Percentiles rank a stretch among this genome's conserved stretches.
These are phyloP conservation scores for Thelonectria rubi DNA, from an alignment of 2,329 filamentous ascomycete genomes.

Conservation along the genomic window DNA sequence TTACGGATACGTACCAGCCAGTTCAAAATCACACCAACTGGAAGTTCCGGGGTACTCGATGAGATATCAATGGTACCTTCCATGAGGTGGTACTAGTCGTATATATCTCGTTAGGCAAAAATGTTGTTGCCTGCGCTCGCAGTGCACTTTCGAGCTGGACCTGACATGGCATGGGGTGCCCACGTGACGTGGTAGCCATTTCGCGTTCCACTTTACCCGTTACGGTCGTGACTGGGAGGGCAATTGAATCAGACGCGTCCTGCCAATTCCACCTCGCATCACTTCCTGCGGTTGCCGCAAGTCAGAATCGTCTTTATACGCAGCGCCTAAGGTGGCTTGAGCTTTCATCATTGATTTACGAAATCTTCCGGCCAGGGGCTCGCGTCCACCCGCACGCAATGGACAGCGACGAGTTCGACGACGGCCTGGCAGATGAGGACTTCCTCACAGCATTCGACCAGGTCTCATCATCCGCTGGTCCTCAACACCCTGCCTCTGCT, in stretches of 20 bases:
- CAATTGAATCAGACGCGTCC: slow-evolving; percentile 25
- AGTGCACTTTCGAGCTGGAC: too few species aligned
- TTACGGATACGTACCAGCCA: too few species aligned
- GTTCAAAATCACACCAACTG: too few species aligned
- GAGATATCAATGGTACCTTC: too few species aligned
- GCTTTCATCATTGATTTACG: not conserved
- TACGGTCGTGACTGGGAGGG: slow-evolving; percentile 5
- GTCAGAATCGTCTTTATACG: not conserved
- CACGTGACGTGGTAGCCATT: slow-evolving; percentile 45
- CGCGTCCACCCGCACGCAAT: slow-evolving; percentile 44
- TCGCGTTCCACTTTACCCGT: slow-evolving; percentile 39
- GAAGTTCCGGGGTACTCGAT: too few species aligned
- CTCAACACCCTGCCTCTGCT: slow-evolving; percentile 15
- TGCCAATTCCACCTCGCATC: not conserved
- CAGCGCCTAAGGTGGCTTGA: slow-evolving; percentile 6
- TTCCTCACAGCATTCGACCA: slow-evolving; percentile 69
- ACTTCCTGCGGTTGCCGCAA: not conserved
- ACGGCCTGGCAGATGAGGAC: slow-evolving; percentile 72
- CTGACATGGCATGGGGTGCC: not conserved
- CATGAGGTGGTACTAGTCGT: too few species aligned
- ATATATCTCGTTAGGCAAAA: too few species aligned
- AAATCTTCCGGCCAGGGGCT: not conserved
- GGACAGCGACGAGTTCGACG: slow-evolving; percentile 71
- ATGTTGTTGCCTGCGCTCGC: too few species aligned
- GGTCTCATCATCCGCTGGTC: slow-evolving; percentile 46